A percentile compares a stretch with the other conserved stretches of the same genome.
Conservation (phyloP, 2,329 filamentous ascomycete genomes). For the Ceratocystiopsis minuta region DNA sequence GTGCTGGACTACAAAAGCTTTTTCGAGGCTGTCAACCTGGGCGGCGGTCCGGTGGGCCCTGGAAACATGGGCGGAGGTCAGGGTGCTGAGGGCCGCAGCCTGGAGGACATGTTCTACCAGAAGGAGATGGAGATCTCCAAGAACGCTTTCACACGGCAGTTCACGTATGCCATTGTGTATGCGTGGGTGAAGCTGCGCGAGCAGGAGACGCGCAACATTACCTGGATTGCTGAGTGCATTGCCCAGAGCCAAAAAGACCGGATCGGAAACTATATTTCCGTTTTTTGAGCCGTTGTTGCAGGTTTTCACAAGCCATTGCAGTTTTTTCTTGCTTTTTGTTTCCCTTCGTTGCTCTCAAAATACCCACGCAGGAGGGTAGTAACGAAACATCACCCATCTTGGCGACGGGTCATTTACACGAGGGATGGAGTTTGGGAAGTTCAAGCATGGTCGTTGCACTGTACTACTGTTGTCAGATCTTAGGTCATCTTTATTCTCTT, state of each 20-base stretch:
- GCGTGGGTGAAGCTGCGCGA: constrained; percentile 95
- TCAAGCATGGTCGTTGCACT: too few relatives aligned
- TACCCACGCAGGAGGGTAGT: too few relatives aligned
- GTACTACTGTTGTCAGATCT: too few relatives aligned
- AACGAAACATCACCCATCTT: too few relatives aligned
- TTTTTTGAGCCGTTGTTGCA: constrained; percentile 41
- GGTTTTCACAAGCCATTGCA: neutral
- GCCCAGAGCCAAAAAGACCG: constrained; percentile 98
- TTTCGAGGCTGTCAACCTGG: constrained; percentile 77
- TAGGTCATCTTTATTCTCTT: too few relatives aligned
- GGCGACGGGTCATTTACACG: too few relatives aligned
- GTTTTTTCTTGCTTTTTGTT: neutral
- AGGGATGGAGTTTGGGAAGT: too few relatives aligned
- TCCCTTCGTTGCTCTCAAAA: constrained; percentile 4
- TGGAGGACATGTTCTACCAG: constrained; percentile 97
- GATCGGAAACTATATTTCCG: constrained; percentile 97
- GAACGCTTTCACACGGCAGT: constrained; percentile 85
- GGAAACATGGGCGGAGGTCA: constrained; percentile 73
- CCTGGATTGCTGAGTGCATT: constrained; percentile 99
- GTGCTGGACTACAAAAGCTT: constrained; percentile 88
- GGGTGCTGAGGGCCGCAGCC: constrained; percentile 66
- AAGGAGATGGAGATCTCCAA: constrained; percentile 99
- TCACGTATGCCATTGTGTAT: constrained; percentile 87
- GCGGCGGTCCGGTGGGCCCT: constrained; percentile 50
- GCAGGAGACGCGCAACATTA: constrained; percentile 99